Base-by-base conservation (phyloP, 2,329 filamentous ascomycete species). In the Colletotrichum godetiae region DNA sequence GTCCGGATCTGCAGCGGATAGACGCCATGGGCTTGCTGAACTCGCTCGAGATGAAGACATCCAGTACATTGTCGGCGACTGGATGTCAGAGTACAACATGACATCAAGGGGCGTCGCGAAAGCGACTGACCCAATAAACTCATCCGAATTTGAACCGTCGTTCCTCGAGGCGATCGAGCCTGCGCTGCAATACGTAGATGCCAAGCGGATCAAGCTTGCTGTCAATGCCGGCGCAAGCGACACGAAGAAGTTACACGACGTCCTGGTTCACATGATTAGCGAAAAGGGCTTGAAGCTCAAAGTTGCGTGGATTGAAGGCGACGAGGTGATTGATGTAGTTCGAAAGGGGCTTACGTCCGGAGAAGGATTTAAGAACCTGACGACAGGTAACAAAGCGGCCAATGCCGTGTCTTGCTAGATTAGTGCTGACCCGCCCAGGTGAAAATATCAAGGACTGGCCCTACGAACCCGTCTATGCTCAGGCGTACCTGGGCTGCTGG, bases 401-500 rank as follows among this genome's bases (percentile, higher is more conserved):
- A 22, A 0, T 10, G 4, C 15, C n/a, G 15, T 35, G 22, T 22
- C 15, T 4, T 42, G 8, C 31, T 5, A 29, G 15, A 7, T 19
- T 2, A 13, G 46, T 8, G 15, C 62, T 65, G 33, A 65, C 24
- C 10, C 3, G 1, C 2, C 2, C 27, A 74, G 72, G 63, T 1
- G 53, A 49, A 2, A 63, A 56, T 4, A 71, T 75, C 37, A 57
- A 57, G 13, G 59, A 76, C 6, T 77, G 76, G 76, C 60, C 68
- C 1, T 75, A 71, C 27, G 69, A 76, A n/a, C 76, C 77, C 1
- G 75, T 78, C 37, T 77, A 70, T 37, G 77, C 77, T 1, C 87
- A 89, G 46, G 88, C 84, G 2, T 90, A 90, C 74, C 83, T 90
- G 0, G 88, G 88, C 3, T 84, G 84, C 2, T 77, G 81, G 61